Evolutionary conservation across 306 rosid genomes (phyloP).

Genomic region (Fragaria ananassa): DNA sequence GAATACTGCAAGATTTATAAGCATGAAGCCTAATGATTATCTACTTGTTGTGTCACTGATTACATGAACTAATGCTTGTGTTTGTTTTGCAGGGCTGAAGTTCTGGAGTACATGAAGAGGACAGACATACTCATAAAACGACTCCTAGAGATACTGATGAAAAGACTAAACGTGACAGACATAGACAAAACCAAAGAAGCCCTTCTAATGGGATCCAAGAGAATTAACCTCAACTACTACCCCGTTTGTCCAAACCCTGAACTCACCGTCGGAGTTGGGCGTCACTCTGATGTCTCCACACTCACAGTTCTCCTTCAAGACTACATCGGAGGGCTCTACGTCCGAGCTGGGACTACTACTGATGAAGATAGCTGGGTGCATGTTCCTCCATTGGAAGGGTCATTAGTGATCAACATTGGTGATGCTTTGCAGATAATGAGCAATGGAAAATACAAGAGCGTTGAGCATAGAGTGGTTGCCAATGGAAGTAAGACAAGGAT

Average conservation of each 20-base stretch:
- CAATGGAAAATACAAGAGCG: conserved; percentile 57
- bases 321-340: conserved; percentile 52
- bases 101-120: conserved; percentile 49
- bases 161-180: conserved; percentile 35
- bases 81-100: conserved; percentile 25
- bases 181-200: conserved; percentile 33
- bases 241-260: conserved; percentile 54
- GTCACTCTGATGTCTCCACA: conserved; percentile 58
- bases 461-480: conserved; percentile 51
- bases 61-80: background rate
- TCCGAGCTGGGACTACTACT: background rate
- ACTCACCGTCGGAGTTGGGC: conserved; percentile 47
- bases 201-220: conserved; percentile 46
- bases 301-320: conserved; percentile 59
- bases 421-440: conserved; percentile 63
- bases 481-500: conserved; percentile 46
- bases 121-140: conserved; percentile 31
- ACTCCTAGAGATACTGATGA: conserved; percentile 38
- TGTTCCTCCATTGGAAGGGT: conserved; percentile 41
- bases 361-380: conserved; percentile 37
- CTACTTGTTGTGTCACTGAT: background rate
- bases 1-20: too few species aligned
- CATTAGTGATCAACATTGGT: conserved; percentile 57
- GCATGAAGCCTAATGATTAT: background rate
- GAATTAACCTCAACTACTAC: conserved; percentile 53